Evolutionary conservation across 192 early-diverging fungal species (phyloP).

Genomic region (Coemansia sp.): DNA sequence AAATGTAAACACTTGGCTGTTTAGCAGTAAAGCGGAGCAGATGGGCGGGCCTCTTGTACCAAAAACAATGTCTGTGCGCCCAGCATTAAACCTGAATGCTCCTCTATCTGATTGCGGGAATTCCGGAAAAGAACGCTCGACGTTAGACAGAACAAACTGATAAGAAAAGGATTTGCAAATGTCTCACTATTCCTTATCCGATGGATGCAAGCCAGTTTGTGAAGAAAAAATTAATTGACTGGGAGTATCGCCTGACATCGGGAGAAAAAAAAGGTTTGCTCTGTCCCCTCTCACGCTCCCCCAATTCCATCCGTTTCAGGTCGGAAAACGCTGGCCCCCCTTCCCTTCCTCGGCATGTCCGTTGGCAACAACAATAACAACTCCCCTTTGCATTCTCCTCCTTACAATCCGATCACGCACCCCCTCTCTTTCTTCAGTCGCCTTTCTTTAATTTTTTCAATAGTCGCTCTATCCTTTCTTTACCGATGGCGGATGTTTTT

Average conservation of each 20-base stretch:
- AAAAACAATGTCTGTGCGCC: background rate
- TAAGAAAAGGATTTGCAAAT: background rate
- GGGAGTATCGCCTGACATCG: background rate
- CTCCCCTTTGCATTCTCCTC: background rate
- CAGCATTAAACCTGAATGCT: no score
- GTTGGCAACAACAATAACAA: background rate
- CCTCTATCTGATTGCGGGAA: slow-evolving; percentile 3
- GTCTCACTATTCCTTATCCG: background rate
- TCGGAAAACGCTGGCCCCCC: background rate
- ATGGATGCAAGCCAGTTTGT: background rate
- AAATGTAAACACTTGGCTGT: background rate
- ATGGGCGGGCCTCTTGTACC: background rate
- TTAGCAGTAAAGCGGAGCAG: background rate
- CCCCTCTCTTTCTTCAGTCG: background rate
- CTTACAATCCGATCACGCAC: background rate
- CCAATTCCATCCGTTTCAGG: background rate
- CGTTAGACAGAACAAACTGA: slow-evolving; percentile 1
- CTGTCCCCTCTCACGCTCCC: background rate
- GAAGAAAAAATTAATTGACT: background rate
- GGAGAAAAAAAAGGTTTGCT: no score
- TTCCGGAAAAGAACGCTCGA: background rate
- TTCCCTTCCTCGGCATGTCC: background rate
- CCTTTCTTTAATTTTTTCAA: background rate
- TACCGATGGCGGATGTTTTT: slow-evolving; percentile 57
- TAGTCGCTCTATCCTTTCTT: background rate